Conservation (phyloP, 352 stramenopile species). For the Pythium rishiriense region DNA sequence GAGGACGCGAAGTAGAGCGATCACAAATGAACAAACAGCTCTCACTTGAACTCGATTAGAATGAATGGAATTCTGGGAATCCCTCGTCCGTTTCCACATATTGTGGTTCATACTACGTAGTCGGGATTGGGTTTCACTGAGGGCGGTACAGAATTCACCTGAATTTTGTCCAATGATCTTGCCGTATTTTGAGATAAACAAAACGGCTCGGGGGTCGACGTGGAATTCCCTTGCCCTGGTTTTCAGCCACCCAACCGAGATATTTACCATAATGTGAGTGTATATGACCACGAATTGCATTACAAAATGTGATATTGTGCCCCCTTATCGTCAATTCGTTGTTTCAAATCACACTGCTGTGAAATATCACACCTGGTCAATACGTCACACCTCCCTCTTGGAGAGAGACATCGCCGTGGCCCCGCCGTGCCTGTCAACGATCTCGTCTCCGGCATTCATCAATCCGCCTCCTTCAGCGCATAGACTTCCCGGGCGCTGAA, state of each 20-base stretch:
- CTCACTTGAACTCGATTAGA: background rate
- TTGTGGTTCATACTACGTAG: too few species aligned
- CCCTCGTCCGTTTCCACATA: too few species aligned
- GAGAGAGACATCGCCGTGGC: too few species aligned
- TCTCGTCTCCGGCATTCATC: background rate
- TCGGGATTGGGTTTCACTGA: too few species aligned
- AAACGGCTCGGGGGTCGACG: background rate
- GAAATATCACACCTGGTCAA: slow-evolving; percentile 1
- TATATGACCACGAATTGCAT: background rate
- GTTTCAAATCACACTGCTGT: background rate
- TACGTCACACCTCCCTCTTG: background rate
- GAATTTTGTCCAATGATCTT: background rate
- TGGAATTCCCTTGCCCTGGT: background rate
- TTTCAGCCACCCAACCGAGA: background rate
- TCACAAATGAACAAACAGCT: background rate
- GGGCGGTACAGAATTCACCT: too few species aligned
- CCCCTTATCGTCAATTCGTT: background rate
- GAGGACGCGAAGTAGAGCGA: slow-evolving; percentile 25
- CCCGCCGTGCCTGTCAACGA: too few species aligned
- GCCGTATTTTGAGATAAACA: background rate
- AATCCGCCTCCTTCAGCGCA: too few species aligned
- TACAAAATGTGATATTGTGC: background rate
- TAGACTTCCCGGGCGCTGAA: too few species aligned
- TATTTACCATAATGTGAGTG: background rate
- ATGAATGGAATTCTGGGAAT: too few species aligned